Percentiles rank a stretch among this genome's conserved stretches.
Conservation (phyloP, 192 early-diverging fungal species). For the Chytriomyces sp. region DNA sequence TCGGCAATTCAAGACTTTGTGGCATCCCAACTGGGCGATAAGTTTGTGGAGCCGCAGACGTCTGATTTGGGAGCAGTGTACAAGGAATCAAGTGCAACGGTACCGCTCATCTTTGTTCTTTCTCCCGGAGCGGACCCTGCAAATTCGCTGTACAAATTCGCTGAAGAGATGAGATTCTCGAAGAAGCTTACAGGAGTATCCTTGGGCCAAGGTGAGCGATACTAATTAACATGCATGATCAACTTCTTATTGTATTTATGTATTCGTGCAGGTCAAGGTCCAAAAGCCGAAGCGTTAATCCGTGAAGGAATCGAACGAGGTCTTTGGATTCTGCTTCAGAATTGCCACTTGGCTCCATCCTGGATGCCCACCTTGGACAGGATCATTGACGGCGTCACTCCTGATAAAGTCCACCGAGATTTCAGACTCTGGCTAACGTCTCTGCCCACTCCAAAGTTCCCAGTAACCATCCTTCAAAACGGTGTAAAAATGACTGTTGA, state of each 20-base stretch:
- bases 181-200: slow-evolving; percentile 63
- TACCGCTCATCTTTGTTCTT: slow-evolving; percentile 64
- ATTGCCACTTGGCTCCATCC: slow-evolving; percentile 63
- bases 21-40: slow-evolving; percentile 53
- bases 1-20: slow-evolving; percentile 65
- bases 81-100: slow-evolving; percentile 60
- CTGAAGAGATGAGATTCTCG: slow-evolving; percentile 64
- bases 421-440: slow-evolving; percentile 65
- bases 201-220: slow-evolving; percentile 52
- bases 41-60: slow-evolving; percentile 64
- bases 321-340: slow-evolving; percentile 64
- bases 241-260: not conserved
- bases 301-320: slow-evolving; percentile 67
- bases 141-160: slow-evolving; percentile 62
- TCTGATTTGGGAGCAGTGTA: slow-evolving; percentile 59
- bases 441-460: slow-evolving; percentile 65
- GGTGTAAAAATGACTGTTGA: slow-evolving; percentile 68
- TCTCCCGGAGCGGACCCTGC: slow-evolving; percentile 66
- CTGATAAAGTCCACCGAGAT: slow-evolving; percentile 64
- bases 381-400: slow-evolving; percentile 61
- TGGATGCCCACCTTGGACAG: slow-evolving; percentile 67
- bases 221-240: not conserved
- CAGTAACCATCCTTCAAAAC: slow-evolving; percentile 65
- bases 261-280: slow-evolving; percentile 51
- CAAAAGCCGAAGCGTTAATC: slow-evolving; percentile 61